These are phyloP conservation scores for Lactuca sativa DNA, from an alignment of 129 eudicot species.

Conservation along the genomic window DNA sequence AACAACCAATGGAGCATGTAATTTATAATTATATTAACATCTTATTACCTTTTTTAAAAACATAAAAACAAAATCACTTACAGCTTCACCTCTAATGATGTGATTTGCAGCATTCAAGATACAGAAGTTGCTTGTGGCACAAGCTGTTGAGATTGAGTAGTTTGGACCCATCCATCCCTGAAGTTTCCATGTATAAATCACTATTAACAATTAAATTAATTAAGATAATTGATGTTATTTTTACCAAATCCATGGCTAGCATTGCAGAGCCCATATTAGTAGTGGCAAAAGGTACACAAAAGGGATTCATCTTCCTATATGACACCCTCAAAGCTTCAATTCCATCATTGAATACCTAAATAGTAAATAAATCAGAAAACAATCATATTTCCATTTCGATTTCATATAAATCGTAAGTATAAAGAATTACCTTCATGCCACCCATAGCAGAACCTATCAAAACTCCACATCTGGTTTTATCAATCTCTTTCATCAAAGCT, in stretches of 20 bases:
- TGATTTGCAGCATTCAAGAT: slow-evolving; percentile 95
- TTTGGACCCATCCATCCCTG: slow-evolving; percentile 99
- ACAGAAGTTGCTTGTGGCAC: slow-evolving; percentile 96
- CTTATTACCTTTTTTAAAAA: background rate
- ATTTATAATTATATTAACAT: too few relatives aligned
- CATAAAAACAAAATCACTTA: slow-evolving; percentile 41
- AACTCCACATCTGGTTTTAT: slow-evolving; percentile 82
- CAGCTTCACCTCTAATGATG: slow-evolving; percentile 98
- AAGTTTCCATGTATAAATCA: background rate
- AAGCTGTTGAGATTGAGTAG: slow-evolving; percentile 94
- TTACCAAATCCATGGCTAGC: slow-evolving; percentile 92
- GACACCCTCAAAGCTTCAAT: slow-evolving; percentile 93
- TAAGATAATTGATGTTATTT: background rate
- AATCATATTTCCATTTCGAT: background rate
- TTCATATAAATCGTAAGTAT: background rate
- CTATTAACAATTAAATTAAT: background rate
- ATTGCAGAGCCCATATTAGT: slow-evolving; percentile 98
- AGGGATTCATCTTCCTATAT: slow-evolving; percentile 94
- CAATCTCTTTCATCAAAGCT: slow-evolving; percentile 53
- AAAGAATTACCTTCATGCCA: slow-evolving; percentile 77
- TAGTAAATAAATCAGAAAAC: too few relatives aligned
- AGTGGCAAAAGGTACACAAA: slow-evolving; percentile 95
- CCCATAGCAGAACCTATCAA: slow-evolving; percentile 95
- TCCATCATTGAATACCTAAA: slow-evolving; percentile 84
- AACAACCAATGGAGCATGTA: background rate